Evolutionary conservation across 2,329 filamentous ascomycete species (phyloP), one percentile per base, ranked within the genome.

Genomic region (Zalaria obscura): DNA sequence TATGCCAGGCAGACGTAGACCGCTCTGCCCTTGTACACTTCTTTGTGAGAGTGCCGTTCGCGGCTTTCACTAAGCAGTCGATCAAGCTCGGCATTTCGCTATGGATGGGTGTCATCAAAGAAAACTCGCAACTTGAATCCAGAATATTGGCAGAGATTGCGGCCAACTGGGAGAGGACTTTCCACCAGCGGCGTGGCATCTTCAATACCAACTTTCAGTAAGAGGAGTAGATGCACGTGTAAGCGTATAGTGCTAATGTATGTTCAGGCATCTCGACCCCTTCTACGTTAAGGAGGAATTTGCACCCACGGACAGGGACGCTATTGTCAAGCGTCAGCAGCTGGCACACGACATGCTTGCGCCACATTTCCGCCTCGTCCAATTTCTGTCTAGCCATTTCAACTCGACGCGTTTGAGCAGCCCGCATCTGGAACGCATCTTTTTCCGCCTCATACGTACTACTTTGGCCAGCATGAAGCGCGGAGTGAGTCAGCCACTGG

Each of bases 71-170:
- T 4, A 94, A 93, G 58, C 83, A 93, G 54, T 91, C 88, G 2
- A 91, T 98, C 58, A 93, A 94, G 57, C 76, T 96, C 39, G 93
- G 91, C 4, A 83, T 95, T 31, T 95, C 91, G 3, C 68, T 98
- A 5, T 99, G 91, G 91, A 77, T 95, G 46, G 91, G 91, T 26
- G 84, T 96, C 9, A 93, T 96, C 54, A 91, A 96, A 53, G 91
- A 98, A 59, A 96, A 94, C 54, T 84, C 88, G 3, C 75, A 76
- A 42, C 80, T 95, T 61, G 87, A 94, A 59, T 75, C 89, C 5
- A 79, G 87, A 46, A 77, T 99, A 42, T 65, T 98, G 28, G 79
- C 78, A 40, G 86, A 93, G 57, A 84, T 96, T 52, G 81, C 83
- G 6, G 82, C 91, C 55, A 83, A 89, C 48, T 98, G 89, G 85